Evolutionary conservation across 345 rosid genomes (phyloP), one percentile per base, ranked within the genome.

Genomic region (Raphanus raphanistrum): DNA sequence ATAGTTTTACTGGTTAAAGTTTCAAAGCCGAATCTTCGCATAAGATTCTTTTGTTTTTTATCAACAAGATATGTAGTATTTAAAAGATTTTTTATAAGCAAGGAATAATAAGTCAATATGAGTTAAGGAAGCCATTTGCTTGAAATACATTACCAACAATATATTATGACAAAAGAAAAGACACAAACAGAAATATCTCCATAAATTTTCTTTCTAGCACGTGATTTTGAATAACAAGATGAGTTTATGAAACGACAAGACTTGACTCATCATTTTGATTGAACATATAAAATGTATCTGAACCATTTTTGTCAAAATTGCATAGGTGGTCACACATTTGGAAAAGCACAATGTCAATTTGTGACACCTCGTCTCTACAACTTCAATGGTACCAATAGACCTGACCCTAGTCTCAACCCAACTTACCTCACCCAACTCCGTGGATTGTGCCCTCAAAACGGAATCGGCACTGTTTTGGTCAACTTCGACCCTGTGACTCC

Each of bases 311-410:
- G 25, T 71, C 41, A 12, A 59, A 72, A 73, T 61, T 77, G 13
- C 73, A 55, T 75, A 90, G 92, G 95, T 67, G 95, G 81, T 13
- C 92, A 90, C 81, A 90, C 95, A 10, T 87, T 88, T 79, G 95
- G 95, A 26, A 68, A 84, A 71, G 88, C 90, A 12, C 84, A 71
- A 60, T 90, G 92, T 31, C 32, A 38, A 12, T 78, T 78, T 4
- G 86, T 90, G 64, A 3, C 2, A 1, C 10, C 9, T 8, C 84
- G 95, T 1, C 79, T 90, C 4, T 88, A 79, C 82, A 75, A 87
- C 71, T 90, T 88, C 79, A 87, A 15, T 33, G 5, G 10, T 50
- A 83, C 85, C 1, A 79, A 72, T 8, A 63, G 55, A 16, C 86
- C 92, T 3, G 95, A 90, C 67, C 90, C 88, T 8, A 79, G 78